Evolutionary conservation across 2,329 filamentous ascomycete species (phyloP).

Genomic region (Neurospora sp.): DNA sequence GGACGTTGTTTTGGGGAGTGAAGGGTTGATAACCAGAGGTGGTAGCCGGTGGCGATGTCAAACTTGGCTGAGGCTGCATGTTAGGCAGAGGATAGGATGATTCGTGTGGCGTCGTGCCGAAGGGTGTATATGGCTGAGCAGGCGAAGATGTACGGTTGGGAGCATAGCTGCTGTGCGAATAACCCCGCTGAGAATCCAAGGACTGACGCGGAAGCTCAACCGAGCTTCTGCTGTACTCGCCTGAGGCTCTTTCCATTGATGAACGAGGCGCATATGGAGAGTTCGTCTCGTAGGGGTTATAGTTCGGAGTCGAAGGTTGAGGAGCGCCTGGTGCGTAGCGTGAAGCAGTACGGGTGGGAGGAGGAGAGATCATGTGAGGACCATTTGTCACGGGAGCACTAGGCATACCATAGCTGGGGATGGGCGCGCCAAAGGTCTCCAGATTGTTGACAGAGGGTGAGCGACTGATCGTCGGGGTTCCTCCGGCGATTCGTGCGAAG

Average conservation of each 20-base stretch:
- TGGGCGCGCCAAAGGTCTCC: conserved; percentile 59
- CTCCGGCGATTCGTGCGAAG: conserved; percentile 72
- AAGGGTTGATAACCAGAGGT: conserved; percentile 13
- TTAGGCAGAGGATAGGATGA: conserved; percentile 16
- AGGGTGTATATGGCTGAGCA: conserved; percentile 22
- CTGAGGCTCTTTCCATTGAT: conserved; percentile 35
- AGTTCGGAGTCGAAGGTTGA: conserved; percentile 18
- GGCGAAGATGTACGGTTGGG: conserved; percentile 22
- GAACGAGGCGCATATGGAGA: conserved; percentile 25
- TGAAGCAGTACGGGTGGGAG: conserved; percentile 36
- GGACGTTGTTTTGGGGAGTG: background rate
- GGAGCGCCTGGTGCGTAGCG: conserved; percentile 36
- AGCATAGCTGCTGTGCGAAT: conserved; percentile 22
- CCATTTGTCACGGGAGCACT: conserved; percentile 22
- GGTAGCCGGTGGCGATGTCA: conserved; percentile 3
- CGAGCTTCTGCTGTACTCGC: conserved; percentile 29
- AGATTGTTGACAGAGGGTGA: conserved; percentile 60
- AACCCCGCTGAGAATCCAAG: conserved; percentile 27
- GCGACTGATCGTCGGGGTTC: conserved; percentile 64
- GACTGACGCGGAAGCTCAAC: conserved; percentile 32
- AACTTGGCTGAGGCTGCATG: conserved; percentile 9
- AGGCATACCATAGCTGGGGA: conserved; percentile 23
- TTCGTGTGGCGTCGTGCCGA: conserved; percentile 15
- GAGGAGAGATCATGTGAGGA: conserved; percentile 23
- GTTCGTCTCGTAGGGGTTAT: conserved; percentile 19